These are phyloP conservation scores for Ustilago hordei DNA, from an alignment of 1,284 basidiomycete species.

Conservation along the genomic window DNA sequence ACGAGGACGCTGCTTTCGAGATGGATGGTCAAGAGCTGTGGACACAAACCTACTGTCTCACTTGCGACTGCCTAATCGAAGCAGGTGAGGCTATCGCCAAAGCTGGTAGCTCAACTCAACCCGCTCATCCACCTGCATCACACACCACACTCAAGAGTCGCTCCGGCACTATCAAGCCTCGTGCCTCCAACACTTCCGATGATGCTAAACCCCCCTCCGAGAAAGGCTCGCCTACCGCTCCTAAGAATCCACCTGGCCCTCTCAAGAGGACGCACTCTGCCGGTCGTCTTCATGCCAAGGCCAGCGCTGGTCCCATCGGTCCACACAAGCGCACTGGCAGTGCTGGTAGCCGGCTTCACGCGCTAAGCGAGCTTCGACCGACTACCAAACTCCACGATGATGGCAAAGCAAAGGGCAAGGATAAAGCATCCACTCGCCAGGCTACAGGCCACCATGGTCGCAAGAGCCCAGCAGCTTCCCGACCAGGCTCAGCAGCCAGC, in stretches of 20 bases:
- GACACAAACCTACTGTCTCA: constrained; percentile 61
- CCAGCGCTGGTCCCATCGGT: constrained; percentile 40
- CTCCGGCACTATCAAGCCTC: constrained; percentile 56
- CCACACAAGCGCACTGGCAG: constrained; percentile 61
- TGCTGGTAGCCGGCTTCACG: constrained; percentile 57
- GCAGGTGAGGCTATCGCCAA: constrained; percentile 57
- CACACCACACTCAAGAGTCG: constrained; percentile 54
- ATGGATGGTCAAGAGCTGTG: constrained; percentile 66
- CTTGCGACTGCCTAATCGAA: constrained; percentile 64
- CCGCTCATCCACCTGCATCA: constrained; percentile 10
- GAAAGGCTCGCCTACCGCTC: constrained; percentile 15
- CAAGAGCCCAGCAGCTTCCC: constrained; percentile 42
- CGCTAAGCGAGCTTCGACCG: constrained; percentile 61
- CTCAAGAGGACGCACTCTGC: constrained; percentile 57
- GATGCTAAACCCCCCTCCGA: constrained; percentile 9
- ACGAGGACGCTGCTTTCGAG: constrained; percentile 56
- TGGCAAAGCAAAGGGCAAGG: constrained; percentile 32
- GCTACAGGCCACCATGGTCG: constrained; percentile 11
- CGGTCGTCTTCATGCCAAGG: constrained; percentile 56
- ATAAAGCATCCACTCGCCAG: constrained; percentile 13
- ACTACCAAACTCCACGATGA: constrained; percentile 61
- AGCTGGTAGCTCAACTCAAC: neutral
- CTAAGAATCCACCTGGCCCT: constrained; percentile 21
- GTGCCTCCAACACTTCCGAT: constrained; percentile 35
- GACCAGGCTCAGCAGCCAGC: constrained; percentile 48